These are phyloP conservation scores for Pisolithus orientalis DNA, from an alignment of 768 basidiomycete genomes.

Conservation along the genomic window DNA sequence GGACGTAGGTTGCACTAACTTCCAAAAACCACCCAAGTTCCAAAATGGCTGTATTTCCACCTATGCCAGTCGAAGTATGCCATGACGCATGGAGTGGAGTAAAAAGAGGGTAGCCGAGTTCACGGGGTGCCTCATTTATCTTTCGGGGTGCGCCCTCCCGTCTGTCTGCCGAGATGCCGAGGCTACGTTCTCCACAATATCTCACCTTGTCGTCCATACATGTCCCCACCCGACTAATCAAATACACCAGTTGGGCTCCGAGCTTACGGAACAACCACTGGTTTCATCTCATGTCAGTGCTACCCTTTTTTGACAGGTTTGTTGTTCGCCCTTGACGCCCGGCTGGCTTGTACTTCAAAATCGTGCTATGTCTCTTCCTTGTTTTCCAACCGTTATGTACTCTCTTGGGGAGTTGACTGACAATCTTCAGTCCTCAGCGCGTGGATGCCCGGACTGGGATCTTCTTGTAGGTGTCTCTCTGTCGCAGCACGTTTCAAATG, in stretches of 20 bases:
- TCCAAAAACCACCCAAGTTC: background rate
- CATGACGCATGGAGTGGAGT: constrained; percentile 17
- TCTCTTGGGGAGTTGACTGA: constrained; percentile 21
- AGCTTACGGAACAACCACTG: constrained; percentile 24
- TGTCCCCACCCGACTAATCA: constrained; percentile 25
- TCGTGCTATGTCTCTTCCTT: constrained; percentile 1
- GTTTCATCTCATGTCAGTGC: constrained; percentile 13
- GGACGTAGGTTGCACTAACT: background rate
- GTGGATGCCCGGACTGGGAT: constrained; percentile 26
- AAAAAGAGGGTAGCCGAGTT: constrained; percentile 16
- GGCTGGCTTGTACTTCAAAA: background rate
- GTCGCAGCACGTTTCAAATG: constrained; percentile 3
- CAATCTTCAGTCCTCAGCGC: constrained; percentile 17
- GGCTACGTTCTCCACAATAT: constrained; percentile 28
- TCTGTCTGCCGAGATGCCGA: constrained; percentile 30
- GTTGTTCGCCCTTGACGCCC: background rate
- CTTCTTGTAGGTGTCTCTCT: constrained; percentile 19
- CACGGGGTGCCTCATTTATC: constrained; percentile 11
- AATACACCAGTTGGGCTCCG: constrained; percentile 23
- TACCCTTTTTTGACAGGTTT: constrained; percentile 11
- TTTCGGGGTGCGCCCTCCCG: constrained; percentile 21
- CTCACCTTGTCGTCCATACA: constrained; percentile 21
- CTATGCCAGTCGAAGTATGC: background rate
- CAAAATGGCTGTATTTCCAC: background rate
- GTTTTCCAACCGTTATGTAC: constrained; percentile 14